Percentiles rank a stretch among this genome's conserved stretches.
Evolutionary conservation across 441 rosid species (phyloP).

Genomic region (Adansonia rubrostipa): DNA sequence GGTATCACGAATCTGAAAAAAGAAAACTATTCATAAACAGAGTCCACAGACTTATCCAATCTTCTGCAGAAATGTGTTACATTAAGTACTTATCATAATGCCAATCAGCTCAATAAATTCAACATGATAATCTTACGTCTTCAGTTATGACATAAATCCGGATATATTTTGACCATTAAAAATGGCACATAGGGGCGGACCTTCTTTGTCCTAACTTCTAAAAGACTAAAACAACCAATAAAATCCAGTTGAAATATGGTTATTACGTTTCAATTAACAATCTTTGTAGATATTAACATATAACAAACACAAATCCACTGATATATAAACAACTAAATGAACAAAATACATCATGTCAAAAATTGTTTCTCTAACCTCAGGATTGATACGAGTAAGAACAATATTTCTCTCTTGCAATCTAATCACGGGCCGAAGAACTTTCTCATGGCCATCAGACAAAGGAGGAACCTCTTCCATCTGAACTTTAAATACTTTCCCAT

Average conservation of each 20-base stretch:
- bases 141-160: neutral
- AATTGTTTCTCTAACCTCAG: slow-evolving; percentile 62
- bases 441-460: slow-evolving; percentile 64
- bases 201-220: slow-evolving; percentile 8
- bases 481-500: slow-evolving; percentile 70
- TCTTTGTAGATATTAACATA: neutral
- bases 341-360: slow-evolving; percentile 14
- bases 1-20: slow-evolving; percentile 82
- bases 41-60: neutral
- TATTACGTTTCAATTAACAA: slow-evolving; percentile 1
- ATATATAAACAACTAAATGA: neutral
- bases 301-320: neutral
- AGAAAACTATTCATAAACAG: slow-evolving; percentile 26
- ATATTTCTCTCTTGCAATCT: slow-evolving; percentile 74
- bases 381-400: slow-evolving; percentile 89
- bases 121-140: neutral
- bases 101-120: neutral
- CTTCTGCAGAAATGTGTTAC: neutral
- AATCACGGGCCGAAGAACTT: slow-evolving; percentile 81
- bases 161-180: neutral
- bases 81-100: neutral
- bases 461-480: slow-evolving; percentile 83
- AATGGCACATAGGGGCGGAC: neutral
- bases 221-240: neutral
- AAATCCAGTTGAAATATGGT: neutral